Conservation (phyloP, 495 filamentous ascomycete genomes). For the Pyrenula massariospora region DNA sequence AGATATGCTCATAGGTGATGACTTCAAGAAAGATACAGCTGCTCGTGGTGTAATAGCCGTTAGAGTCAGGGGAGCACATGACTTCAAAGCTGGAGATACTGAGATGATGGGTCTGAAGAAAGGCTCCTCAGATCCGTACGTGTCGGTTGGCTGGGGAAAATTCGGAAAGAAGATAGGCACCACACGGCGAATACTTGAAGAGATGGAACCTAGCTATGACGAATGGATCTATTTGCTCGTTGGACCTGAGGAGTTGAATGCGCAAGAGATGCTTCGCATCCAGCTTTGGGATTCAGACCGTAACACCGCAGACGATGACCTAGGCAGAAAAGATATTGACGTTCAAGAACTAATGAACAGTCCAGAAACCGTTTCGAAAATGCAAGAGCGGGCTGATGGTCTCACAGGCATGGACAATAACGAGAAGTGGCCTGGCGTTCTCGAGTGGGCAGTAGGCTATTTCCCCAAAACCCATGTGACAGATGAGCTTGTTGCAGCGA, state of each 20-base stretch:
- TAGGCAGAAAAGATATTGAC: slow-evolving; percentile 55
- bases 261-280: slow-evolving; percentile 52
- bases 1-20: slow-evolving; percentile 63
- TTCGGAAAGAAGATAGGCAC: slow-evolving; percentile 47
- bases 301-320: slow-evolving; percentile 58
- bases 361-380: slow-evolving; percentile 35
- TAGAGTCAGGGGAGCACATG: slow-evolving; percentile 46
- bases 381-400: slow-evolving; percentile 45
- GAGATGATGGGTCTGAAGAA: slow-evolving; percentile 37
- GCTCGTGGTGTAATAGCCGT: slow-evolving; percentile 54
- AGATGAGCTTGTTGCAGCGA: slow-evolving; percentile 42
- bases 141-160: slow-evolving; percentile 62
- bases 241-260: slow-evolving; percentile 57
- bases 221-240: slow-evolving; percentile 56
- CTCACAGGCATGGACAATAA: slow-evolving; percentile 46
- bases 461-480: slow-evolving; percentile 51
- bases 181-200: background rate
- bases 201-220: slow-evolving; percentile 44
- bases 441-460: slow-evolving; percentile 61
- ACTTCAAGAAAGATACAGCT: slow-evolving; percentile 62
- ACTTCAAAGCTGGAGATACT: slow-evolving; percentile 56
- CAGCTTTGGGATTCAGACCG: slow-evolving; percentile 66
- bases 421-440: slow-evolving; percentile 57
- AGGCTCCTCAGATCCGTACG: slow-evolving; percentile 56
- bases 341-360: slow-evolving; percentile 51